Evolutionary conservation across 257 asterid genomes (phyloP).

Genomic region (Solanum acaule): DNA sequence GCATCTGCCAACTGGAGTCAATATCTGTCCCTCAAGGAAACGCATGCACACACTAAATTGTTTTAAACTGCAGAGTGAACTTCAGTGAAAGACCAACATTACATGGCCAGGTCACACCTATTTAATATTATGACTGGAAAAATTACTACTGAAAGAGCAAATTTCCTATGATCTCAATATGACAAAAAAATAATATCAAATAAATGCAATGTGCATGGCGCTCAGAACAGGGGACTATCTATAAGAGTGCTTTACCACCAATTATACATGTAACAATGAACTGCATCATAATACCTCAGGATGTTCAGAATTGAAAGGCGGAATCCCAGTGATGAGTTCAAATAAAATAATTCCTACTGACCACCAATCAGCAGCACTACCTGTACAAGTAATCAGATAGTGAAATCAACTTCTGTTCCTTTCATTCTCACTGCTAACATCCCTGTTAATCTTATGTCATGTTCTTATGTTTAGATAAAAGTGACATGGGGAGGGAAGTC

Average conservation of each 20-base stretch:
- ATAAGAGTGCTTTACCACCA: neutral
- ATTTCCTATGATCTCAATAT: neutral
- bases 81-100: neutral
- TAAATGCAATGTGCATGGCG: neutral
- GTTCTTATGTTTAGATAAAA: neutral
- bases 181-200: neutral
- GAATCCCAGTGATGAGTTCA: slow-evolving; percentile 74
- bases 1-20: neutral
- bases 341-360: slow-evolving; percentile 81
- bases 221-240: neutral
- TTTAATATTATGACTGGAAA: neutral
- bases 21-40: neutral
- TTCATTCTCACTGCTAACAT: neutral
- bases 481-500: slow-evolving; percentile 3
- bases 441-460: neutral
- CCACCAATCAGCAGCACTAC: slow-evolving; percentile 96
- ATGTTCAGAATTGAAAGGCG: slow-evolving; percentile 74
- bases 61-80: neutral
- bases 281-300: slow-evolving; percentile 54
- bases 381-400: slow-evolving; percentile 23
- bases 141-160: neutral
- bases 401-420: neutral
- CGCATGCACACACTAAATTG: neutral
- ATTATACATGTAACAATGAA: neutral
- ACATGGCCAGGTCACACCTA: neutral